These are phyloP conservation scores for Picea abies DNA, from an alignment of 83 land plant genomes.

Conservation along the genomic window DNA sequence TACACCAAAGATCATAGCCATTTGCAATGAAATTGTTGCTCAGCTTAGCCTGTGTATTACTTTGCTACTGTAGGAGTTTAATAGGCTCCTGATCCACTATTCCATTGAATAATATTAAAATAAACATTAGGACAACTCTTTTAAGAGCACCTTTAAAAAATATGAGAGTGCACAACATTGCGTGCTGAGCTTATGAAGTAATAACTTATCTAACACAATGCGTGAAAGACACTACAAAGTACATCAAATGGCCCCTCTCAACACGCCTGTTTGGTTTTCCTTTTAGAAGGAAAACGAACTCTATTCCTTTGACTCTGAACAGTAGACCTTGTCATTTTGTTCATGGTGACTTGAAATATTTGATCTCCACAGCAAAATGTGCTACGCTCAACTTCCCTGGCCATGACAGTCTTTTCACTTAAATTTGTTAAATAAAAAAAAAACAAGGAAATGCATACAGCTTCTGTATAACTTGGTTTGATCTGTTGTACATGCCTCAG, in stretches of 20 bases:
- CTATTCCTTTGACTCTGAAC: neutral
- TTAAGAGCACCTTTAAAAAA: constrained; percentile 1
- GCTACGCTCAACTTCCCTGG: neutral
- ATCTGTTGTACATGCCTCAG: neutral
- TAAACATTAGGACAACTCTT: neutral
- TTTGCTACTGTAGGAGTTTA: neutral
- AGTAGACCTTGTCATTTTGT: neutral
- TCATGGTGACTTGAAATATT: neutral
- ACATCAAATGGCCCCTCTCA: constrained; percentile 2
- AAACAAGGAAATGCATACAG: neutral
- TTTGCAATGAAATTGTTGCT: neutral
- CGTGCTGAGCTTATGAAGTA: neutral
- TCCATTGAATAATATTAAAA: neutral
- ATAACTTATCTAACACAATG: neutral
- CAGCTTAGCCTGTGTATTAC: neutral
- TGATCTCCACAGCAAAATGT: neutral
- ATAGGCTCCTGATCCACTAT: neutral
- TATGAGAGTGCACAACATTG: constrained; percentile 1
- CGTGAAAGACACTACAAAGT: neutral
- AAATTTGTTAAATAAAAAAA: neutral
- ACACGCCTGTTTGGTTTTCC: neutral
- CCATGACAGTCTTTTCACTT: neutral
- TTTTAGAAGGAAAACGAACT: neutral
- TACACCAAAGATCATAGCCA: neutral
- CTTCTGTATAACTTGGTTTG: neutral